phyloP scores from a whole-genome alignment of 2,329 filamentous ascomycete genomes.

The Fusarium subglutinans region DNA sequence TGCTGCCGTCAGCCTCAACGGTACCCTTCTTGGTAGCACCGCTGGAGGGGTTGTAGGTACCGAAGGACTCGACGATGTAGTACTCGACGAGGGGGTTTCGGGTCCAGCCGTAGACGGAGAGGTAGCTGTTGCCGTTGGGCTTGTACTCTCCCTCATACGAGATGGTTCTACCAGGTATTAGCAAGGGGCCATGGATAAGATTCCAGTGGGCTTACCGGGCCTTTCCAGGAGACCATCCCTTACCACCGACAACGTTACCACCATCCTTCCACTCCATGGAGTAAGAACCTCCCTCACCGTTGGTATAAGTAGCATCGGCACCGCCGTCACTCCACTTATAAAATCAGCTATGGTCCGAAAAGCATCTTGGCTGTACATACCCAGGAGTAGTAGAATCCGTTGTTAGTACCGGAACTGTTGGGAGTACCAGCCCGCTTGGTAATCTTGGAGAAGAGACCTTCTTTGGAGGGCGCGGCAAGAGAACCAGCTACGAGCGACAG shows the following conservation, averaged over 20 bases:
- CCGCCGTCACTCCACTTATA: conserved; percentile 56
- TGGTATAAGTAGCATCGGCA: conserved; percentile 56
- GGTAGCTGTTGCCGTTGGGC: conserved; percentile 51
- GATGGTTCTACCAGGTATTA: conserved; percentile 20
- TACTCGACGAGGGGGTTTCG: conserved; percentile 50
- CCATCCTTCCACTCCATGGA: conserved; percentile 53
- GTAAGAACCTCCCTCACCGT: conserved; percentile 55
- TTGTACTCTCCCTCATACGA: conserved; percentile 45
- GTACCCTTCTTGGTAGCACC: conserved; percentile 46
- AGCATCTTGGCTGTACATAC: neutral
- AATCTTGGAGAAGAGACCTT: conserved; percentile 41
- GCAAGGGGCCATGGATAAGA: neutral
- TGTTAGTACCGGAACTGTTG: conserved; percentile 48
- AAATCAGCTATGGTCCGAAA: neutral
- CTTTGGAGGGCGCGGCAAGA: conserved; percentile 28
- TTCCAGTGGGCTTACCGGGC: conserved; percentile 49
- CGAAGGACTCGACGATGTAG: conserved; percentile 52
- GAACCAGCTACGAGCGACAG: conserved; percentile 37
- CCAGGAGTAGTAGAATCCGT: conserved; percentile 58
- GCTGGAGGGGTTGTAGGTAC: conserved; percentile 44
- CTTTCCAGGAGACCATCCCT: conserved; percentile 38
- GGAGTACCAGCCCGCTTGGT: conserved; percentile 46
- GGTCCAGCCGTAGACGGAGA: conserved; percentile 53
- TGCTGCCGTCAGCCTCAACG: conserved; percentile 48
- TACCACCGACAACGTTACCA: conserved; percentile 42